Percentiles rank a stretch among this genome's conserved stretches.
Evolutionary conservation across 768 basidiomycete species (phyloP).

Genomic region (Leucosporidium creatinivorum): DNA sequence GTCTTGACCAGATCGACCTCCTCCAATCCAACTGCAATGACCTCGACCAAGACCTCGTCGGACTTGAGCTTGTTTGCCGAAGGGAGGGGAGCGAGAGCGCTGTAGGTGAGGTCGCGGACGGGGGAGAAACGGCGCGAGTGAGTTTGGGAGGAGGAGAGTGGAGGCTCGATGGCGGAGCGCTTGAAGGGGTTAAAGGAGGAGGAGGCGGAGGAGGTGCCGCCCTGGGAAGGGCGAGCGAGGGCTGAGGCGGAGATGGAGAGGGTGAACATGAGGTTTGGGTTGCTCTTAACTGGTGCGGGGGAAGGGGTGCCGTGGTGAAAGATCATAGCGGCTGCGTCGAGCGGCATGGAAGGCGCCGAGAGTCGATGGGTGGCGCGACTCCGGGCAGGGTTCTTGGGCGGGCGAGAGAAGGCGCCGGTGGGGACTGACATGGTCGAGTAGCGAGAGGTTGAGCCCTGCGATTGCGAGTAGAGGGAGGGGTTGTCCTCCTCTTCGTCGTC

Average conservation of each 20-base stretch:
- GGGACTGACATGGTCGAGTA: too few species aligned
- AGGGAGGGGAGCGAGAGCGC: background rate
- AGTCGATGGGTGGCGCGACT: too few species aligned
- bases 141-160: background rate
- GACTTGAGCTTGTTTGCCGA: constrained; percentile 23
- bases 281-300: too few species aligned
- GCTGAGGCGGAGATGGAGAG: background rate
- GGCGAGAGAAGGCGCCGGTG: background rate
- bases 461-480: too few species aligned
- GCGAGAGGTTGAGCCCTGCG: too few species aligned
- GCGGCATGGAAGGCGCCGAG: too few species aligned
- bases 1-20: constrained; percentile 31
- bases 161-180: background rate
- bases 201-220: too few species aligned
- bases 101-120: background rate
- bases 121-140: background rate
- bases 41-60: constrained; percentile 36
- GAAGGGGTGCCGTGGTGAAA: too few species aligned
- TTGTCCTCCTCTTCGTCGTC: too few species aligned
- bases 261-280: background rate
- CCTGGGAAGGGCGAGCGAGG: background rate
- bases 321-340: too few species aligned
- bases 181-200: too few species aligned
- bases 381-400: background rate
- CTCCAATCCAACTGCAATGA: constrained; percentile 37